These are phyloP conservation scores for Ceratobasidium sp. DNA, from an alignment of 1,284 basidiomycete genomes.

Conservation along the genomic window DNA sequence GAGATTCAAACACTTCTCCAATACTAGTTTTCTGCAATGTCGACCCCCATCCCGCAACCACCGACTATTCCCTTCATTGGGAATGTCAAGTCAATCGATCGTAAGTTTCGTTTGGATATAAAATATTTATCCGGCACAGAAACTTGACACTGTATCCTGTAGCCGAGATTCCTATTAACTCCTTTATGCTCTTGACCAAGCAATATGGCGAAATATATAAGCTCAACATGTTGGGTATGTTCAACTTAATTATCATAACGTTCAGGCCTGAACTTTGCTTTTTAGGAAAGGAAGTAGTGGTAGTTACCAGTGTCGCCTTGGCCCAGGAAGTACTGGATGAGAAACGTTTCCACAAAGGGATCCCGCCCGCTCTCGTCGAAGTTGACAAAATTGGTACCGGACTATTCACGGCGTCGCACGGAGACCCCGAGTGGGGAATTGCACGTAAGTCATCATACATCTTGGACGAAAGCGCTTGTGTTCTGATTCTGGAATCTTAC, in stretches of 20 bases:
- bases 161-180: constrained; percentile 55
- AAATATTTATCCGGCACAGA: constrained; percentile 40
- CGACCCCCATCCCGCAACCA: constrained; percentile 62
- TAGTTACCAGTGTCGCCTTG: constrained; percentile 62
- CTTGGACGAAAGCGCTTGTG: background rate
- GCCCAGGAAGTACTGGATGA: constrained; percentile 65
- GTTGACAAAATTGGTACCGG: constrained; percentile 65
- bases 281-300: constrained; percentile 56
- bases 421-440: constrained; percentile 67
- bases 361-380: constrained; percentile 59
- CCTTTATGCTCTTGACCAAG: constrained; percentile 62
- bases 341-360: constrained; percentile 63
- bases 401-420: constrained; percentile 63
- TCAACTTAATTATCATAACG: background rate
- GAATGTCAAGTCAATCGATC: constrained; percentile 58
- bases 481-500: background rate
- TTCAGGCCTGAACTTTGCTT: background rate
- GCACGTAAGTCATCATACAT: constrained; percentile 60
- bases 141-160: background rate
- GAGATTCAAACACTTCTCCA: too few species aligned
- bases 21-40: constrained; percentile 32
- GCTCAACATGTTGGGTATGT: constrained; percentile 61
- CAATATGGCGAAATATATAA: constrained; percentile 66
- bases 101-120: background rate
- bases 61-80: constrained; percentile 64